These are phyloP conservation scores for Dendrocalamus sinicus DNA, from an alignment of 176 grass and related monocot species.

Conservation along the genomic window DNA sequence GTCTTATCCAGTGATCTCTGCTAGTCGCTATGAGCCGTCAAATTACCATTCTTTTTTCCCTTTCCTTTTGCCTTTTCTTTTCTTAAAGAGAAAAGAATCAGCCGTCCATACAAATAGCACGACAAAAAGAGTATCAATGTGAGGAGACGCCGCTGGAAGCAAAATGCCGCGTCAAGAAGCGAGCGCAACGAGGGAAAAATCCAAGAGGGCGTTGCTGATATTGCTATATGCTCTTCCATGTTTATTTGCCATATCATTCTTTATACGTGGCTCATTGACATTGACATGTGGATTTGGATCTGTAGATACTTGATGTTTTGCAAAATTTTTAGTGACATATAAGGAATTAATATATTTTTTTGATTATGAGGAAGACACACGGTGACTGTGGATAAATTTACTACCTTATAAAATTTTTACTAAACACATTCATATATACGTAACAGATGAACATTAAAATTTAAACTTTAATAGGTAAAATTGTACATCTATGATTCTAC, in stretches of 20 bases:
- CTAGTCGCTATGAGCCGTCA: not conserved
- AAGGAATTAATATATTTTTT: too few relatives aligned
- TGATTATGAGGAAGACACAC: too few relatives aligned
- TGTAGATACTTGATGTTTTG: too few relatives aligned
- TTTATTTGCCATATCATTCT: too few relatives aligned
- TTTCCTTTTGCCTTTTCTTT: not conserved
- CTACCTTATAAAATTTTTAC: too few relatives aligned
- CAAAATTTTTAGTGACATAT: too few relatives aligned
- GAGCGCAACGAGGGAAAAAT: not conserved
- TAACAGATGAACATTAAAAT: too few relatives aligned
- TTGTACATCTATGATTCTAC: too few relatives aligned
- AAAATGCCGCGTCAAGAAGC: not conserved
- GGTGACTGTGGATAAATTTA: too few relatives aligned
- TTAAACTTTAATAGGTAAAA: too few relatives aligned
- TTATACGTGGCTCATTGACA: too few relatives aligned
- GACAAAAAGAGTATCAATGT: not conserved
- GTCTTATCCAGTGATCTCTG: not conserved
- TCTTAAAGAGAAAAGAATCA: not conserved
- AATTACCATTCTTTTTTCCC: not conserved
- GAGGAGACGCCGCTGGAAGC: not conserved
- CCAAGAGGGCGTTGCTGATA: not conserved
- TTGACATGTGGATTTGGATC: too few relatives aligned
- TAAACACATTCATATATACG: fast-evolving
- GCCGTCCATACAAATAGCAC: not conserved
- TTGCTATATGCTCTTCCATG: not conserved